Conservation (phyloP, 1,284 basidiomycete genomes). For the Rhizoctonia solani region DNA sequence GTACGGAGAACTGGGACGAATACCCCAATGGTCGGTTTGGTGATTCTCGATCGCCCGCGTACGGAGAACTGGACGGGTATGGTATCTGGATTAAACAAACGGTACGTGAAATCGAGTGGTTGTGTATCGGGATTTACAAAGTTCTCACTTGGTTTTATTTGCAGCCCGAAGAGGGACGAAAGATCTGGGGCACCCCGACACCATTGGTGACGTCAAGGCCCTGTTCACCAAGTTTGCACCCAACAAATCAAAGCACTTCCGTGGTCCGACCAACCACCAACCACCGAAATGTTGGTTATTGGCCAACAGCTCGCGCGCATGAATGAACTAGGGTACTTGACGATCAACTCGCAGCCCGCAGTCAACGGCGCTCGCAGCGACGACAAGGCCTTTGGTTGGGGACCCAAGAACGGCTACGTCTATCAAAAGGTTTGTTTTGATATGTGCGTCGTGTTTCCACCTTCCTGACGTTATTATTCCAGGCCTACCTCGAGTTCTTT, state of each 20-base stretch:
- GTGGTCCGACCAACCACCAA: constrained; percentile 92
- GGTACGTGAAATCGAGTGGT: constrained; percentile 57
- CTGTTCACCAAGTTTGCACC: constrained; percentile 85
- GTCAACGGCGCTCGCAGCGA: constrained; percentile 90
- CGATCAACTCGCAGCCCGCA: constrained; percentile 98
- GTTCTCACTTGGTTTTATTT: constrained; percentile 40
- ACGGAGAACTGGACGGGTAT: constrained; percentile 96
- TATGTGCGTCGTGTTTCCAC: neutral
- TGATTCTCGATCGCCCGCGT: constrained; percentile 94
- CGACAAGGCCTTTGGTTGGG: constrained; percentile 91
- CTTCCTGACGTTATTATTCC: constrained; percentile 5
- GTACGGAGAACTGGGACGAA: constrained; percentile 98
- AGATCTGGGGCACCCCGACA: constrained; percentile 86
- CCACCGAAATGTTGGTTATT: constrained; percentile 86
- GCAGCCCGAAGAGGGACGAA: constrained; percentile 80
- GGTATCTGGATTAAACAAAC: constrained; percentile 84
- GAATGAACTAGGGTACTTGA: constrained; percentile 90
- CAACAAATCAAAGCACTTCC: constrained; percentile 77
- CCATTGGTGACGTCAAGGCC: constrained; percentile 65
- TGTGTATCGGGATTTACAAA: neutral
- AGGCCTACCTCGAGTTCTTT: constrained; percentile 99
- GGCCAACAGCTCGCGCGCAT: constrained; percentile 77
- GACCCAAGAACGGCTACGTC: constrained; percentile 91
- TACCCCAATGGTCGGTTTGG: constrained; percentile 99
- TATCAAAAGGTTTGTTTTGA: constrained; percentile 85